These are phyloP conservation scores for Lactifluus subvellereus DNA, from an alignment of 768 basidiomycete species.

Conservation along the genomic window DNA sequence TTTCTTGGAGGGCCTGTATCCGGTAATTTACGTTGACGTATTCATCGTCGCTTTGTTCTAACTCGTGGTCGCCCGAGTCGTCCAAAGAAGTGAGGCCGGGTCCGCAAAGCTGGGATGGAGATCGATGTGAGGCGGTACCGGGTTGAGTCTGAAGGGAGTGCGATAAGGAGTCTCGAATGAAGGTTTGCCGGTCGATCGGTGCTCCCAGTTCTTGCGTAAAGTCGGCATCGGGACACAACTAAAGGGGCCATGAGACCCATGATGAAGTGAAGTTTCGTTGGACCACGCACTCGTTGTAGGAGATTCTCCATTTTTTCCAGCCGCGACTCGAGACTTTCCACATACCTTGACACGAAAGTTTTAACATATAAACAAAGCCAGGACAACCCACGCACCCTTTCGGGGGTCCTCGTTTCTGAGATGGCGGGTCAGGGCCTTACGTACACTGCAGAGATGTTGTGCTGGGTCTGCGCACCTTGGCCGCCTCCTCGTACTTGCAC, in stretches of 20 bases:
- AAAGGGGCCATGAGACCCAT: neutral
- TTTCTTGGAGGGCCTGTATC: slow-evolving; percentile 29
- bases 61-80: slow-evolving; percentile 4
- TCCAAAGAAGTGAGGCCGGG: neutral
- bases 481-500: slow-evolving; percentile 64
- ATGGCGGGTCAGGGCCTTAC: neutral
- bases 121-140: slow-evolving; percentile 6
- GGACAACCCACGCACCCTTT: slow-evolving; percentile 43
- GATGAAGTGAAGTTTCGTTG: neutral
- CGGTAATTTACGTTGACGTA: slow-evolving; percentile 27
- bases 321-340: slow-evolving; percentile 39
- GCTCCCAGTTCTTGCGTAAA: slow-evolving; percentile 53
- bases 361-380: neutral
- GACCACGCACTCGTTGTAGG: slow-evolving; percentile 32
- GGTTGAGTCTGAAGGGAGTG: slow-evolving; percentile 18
- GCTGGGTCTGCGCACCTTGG: slow-evolving; percentile 43
- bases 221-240: slow-evolving; percentile 64
- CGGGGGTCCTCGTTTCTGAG: slow-evolving; percentile 51
- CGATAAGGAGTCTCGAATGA: slow-evolving; percentile 25
- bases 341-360: slow-evolving; percentile 27
- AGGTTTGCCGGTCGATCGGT: slow-evolving; percentile 36
- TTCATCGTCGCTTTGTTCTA: slow-evolving; percentile 23
- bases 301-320: slow-evolving; percentile 40
- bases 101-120: neutral
- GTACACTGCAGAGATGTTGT: neutral